Percentiles rank a stretch among this genome's conserved stretches.
Evolutionary conservation across 305 asterid species (phyloP).

Genomic region (Fraxinus sp.): DNA sequence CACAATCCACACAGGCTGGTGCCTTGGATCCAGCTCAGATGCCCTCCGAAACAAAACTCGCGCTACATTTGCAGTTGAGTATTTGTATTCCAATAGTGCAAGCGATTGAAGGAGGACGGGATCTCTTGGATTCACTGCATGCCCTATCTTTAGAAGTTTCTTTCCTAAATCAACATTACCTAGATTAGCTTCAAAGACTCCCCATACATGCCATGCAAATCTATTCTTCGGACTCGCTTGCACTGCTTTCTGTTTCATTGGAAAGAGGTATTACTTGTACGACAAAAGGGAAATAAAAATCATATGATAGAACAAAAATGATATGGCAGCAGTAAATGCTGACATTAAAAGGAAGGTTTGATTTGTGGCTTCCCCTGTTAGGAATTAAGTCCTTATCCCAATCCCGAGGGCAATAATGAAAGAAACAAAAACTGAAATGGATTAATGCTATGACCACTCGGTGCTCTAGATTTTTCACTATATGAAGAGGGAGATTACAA

Average conservation of each 20-base stretch:
- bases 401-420: not conserved
- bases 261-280: not conserved
- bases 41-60: conserved; percentile 73
- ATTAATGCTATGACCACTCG: not conserved
- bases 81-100: conserved; percentile 69
- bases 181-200: conserved; percentile 79
- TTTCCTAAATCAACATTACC: conserved; percentile 70
- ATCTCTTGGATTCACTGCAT: conserved; percentile 84
- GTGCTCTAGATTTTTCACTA: not conserved
- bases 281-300: not conserved
- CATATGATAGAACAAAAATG: not conserved
- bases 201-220: conserved; percentile 99
- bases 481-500: not conserved
- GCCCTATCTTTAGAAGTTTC: conserved; percentile 88
- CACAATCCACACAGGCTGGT: conserved; percentile 97
- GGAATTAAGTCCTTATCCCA: not conserved
- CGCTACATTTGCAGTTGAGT: conserved; percentile 79
- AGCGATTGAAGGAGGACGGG: conserved; percentile 95
- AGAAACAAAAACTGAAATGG: not conserved
- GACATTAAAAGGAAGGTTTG: not conserved
- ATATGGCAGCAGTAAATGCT: not conserved
- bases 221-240: conserved; percentile 95
- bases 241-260: conserved; percentile 71
- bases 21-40: conserved; percentile 78
- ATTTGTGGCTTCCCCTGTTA: not conserved